Percentiles rank a stretch among this genome's conserved stretches.
phyloP scores from a whole-genome alignment of 441 rosid species.

The Sinapis alba region DNA sequence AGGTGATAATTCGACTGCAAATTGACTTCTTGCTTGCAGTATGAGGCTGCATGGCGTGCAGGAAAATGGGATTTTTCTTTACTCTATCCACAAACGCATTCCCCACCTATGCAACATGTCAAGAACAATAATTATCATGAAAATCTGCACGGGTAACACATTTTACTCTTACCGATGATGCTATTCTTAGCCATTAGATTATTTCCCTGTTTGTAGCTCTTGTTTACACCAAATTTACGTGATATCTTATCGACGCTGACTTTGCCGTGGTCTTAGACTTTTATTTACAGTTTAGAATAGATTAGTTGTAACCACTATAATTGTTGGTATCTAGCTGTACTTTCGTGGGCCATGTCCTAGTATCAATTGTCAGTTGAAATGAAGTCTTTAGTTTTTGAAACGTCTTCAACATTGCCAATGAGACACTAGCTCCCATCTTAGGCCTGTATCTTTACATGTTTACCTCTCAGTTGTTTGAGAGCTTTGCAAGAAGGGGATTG shows the following conservation, averaged over 20 bases:
- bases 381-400: constrained; percentile 10
- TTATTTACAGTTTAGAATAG: constrained; percentile 8
- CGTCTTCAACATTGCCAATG: constrained; percentile 4
- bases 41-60: constrained; percentile 98
- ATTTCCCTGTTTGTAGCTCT: constrained; percentile 17
- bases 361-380: constrained; percentile 13
- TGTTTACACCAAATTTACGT: constrained; percentile 15
- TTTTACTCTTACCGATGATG: constrained; percentile 9
- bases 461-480: constrained; percentile 74
- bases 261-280: constrained; percentile 7
- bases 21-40: constrained; percentile 54
- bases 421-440: constrained; percentile 12
- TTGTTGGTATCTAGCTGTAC: constrained; percentile 14
- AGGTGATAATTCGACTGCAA: constrained; percentile 22
- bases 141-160: constrained; percentile 76
- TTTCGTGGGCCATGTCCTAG: constrained; percentile 10
- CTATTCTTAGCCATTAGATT: constrained; percentile 19
- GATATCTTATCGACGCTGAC: constrained; percentile 8
- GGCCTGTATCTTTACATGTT: constrained; percentile 26
- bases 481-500: constrained; percentile 87
- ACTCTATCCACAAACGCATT: constrained; percentile 52
- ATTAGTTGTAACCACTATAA: constrained; percentile 9
- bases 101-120: constrained; percentile 51
- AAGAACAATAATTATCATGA: constrained; percentile 73
- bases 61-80: constrained; percentile 98